phyloP scores from a whole-genome alignment of 106 monocot species.

The Platanthera zijinensis region DNA sequence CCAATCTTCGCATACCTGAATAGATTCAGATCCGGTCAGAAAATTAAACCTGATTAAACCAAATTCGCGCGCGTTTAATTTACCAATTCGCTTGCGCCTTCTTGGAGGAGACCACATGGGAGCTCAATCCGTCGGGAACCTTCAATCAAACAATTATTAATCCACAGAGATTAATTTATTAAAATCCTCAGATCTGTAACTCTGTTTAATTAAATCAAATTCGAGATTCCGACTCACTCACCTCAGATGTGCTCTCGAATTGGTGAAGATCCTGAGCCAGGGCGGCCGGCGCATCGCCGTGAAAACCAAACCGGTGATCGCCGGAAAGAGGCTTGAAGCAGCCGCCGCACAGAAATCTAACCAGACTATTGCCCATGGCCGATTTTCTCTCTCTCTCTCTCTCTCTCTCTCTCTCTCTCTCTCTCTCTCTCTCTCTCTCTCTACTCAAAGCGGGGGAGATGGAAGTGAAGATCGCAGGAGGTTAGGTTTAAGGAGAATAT shows the following conservation, averaged over 20 bases:
- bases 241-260: slow-evolving; percentile 74
- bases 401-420: neutral
- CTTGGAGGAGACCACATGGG: slow-evolving; percentile 70
- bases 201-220: neutral
- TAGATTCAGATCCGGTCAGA: neutral
- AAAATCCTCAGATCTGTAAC: neutral
- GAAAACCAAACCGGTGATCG: slow-evolving; percentile 11
- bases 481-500: neutral
- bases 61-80: neutral
- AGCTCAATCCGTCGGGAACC: slow-evolving; percentile 76
- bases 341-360: slow-evolving; percentile 36
- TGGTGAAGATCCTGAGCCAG: slow-evolving; percentile 71
- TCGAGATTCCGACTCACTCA: neutral
- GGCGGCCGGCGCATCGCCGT: slow-evolving; percentile 49
- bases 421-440: neutral
- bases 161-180: neutral
- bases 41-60: neutral
- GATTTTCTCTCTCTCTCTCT: slow-evolving; percentile 3
- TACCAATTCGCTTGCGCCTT: slow-evolving; percentile 93
- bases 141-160: slow-evolving; percentile 5
- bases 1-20: slow-evolving; percentile 66
- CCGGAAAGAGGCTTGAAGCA: slow-evolving; percentile 7
- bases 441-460: neutral
- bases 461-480: neutral
- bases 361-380: slow-evolving; percentile 50